Percentiles rank a stretch among this genome's conserved stretches.
phyloP scores from a whole-genome alignment of 2,329 filamentous ascomycete genomes.

The Simplicillium sp. region DNA sequence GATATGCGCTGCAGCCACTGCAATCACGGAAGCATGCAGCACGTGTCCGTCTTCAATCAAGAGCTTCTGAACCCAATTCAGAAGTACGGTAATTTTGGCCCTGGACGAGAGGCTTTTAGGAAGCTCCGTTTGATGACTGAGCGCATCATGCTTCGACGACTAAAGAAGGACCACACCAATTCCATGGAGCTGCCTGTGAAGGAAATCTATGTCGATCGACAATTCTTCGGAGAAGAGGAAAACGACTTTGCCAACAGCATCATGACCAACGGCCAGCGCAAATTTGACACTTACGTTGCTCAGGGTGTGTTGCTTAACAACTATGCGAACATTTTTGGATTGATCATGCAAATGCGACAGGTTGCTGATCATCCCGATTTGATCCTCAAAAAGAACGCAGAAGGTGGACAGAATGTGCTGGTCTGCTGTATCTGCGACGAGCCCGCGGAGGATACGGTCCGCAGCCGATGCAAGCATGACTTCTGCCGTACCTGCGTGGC shows the following conservation, averaged over 20 bases:
- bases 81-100: conserved; percentile 48
- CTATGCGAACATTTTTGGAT: conserved; percentile 96
- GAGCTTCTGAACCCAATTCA: conserved; percentile 82
- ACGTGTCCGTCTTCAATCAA: conserved; percentile 70
- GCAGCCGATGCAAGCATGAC: conserved; percentile 86
- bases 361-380: conserved; percentile 94
- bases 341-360: conserved; percentile 99
- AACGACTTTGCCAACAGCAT: conserved; percentile 92
- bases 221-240: conserved; percentile 95
- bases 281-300: conserved; percentile 92
- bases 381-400: conserved; percentile 76
- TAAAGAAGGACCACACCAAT: conserved; percentile 88
- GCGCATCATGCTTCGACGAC: conserved; percentile 87
- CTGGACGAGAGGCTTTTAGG: conserved; percentile 60
- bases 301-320: conserved; percentile 93
- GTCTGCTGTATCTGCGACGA: conserved; percentile 96
- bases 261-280: conserved; percentile 81
- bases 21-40: conserved; percentile 29
- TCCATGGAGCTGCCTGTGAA: conserved; percentile 96
- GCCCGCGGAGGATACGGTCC: conserved; percentile 87
- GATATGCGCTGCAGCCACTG: conserved; percentile 64
- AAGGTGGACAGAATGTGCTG: conserved; percentile 81
- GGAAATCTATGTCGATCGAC: conserved; percentile 81
- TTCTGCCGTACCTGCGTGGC: conserved; percentile 33
- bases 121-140: conserved; percentile 86